A percentile compares a stretch with the other conserved stretches of the same genome.
Evolutionary conservation across 352 stramenopile species (phyloP).

Genomic region (Phytophthora pini): DNA sequence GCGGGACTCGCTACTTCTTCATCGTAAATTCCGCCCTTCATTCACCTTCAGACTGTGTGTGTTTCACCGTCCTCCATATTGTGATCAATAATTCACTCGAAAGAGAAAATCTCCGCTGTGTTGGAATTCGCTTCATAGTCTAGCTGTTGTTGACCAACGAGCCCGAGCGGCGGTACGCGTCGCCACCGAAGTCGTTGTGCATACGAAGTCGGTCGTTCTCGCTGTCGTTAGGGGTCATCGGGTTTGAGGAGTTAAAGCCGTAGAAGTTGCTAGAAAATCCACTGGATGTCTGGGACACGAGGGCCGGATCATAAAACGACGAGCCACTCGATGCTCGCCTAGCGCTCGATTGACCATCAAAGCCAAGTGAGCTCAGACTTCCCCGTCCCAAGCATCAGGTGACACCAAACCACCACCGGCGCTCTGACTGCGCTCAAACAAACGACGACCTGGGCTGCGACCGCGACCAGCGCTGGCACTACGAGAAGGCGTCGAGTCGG

Average conservation of each 20-base stretch:
- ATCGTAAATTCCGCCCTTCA: slow-evolving; percentile 15
- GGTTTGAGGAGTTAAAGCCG: slow-evolving; percentile 34
- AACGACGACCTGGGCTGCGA: slow-evolving; percentile 32
- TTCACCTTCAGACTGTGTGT: slow-evolving; percentile 24
- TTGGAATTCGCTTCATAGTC: slow-evolving; percentile 1
- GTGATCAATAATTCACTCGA: slow-evolving; percentile 5
- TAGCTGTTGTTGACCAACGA: slow-evolving; percentile 63
- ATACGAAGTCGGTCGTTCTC: slow-evolving; percentile 39
- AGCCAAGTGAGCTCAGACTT: slow-evolving; percentile 37
- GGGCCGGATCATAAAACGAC: slow-evolving; percentile 63
- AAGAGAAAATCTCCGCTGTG: too few relatives aligned
- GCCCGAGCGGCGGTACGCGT: slow-evolving; percentile 46
- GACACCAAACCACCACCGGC: slow-evolving; percentile 25
- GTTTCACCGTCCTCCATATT: slow-evolving; percentile 3
- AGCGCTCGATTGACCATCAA: slow-evolving; percentile 27
- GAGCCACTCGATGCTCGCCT: slow-evolving; percentile 27
- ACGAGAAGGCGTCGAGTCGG: slow-evolving; percentile 10
- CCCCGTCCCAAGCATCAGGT: slow-evolving; percentile 38
- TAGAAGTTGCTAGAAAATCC: slow-evolving; percentile 46
- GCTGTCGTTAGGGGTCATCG: slow-evolving; percentile 32
- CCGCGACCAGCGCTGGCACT: slow-evolving; percentile 20
- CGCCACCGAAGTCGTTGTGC: slow-evolving; percentile 41
- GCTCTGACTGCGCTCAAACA: slow-evolving; percentile 51
- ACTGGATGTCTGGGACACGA: slow-evolving; percentile 44
- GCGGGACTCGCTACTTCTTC: slow-evolving; percentile 22